phyloP scores from a whole-genome alignment of 352 stramenopile genomes.

The Globisporangium megalacanthum region DNA sequence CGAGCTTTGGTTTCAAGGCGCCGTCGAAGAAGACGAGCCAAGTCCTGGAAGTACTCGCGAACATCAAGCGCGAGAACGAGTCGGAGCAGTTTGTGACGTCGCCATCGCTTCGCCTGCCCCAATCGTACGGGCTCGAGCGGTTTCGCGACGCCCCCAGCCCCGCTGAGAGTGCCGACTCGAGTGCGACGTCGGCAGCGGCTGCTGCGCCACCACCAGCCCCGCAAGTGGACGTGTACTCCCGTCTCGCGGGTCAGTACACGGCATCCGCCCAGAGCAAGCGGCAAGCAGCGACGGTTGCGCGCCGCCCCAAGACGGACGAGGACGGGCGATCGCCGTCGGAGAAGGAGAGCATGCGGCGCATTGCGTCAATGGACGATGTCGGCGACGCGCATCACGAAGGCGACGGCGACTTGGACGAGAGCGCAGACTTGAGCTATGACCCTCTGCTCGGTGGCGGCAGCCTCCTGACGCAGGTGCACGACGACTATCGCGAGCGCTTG shows the following conservation, averaged over 20 bases:
- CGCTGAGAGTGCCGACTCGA: conserved; percentile 11
- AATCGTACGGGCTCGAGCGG: conserved; percentile 31
- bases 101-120: conserved; percentile 36
- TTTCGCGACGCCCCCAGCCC: conserved; percentile 1
- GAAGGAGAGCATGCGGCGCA: conserved; percentile 16
- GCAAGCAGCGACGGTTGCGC: conserved; percentile 29
- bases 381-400: conserved; percentile 15
- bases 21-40: conserved; percentile 53
- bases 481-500: conserved; percentile 70
- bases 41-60: conserved; percentile 76
- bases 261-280: conserved; percentile 79
- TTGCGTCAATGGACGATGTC: conserved; percentile 11
- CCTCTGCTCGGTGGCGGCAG: conserved; percentile 54
- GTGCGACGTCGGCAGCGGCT: conserved; percentile 6
- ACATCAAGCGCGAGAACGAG: conserved; percentile 80
- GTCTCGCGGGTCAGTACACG: conserved; percentile 77
- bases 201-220: conserved; percentile 44
- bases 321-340: conserved; percentile 17
- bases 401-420: conserved; percentile 15
- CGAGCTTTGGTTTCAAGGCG: conserved; percentile 43
- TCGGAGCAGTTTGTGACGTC: conserved; percentile 40
- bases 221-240: conserved; percentile 73
- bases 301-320: conserved; percentile 31
- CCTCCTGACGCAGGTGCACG: conserved; percentile 66
- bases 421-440: conserved; percentile 56